A percentile compares a stretch with the other conserved stretches of the same genome.
Conservation (phyloP, 2,329 filamentous ascomycete genomes). For the Fusarium napiforme region DNA sequence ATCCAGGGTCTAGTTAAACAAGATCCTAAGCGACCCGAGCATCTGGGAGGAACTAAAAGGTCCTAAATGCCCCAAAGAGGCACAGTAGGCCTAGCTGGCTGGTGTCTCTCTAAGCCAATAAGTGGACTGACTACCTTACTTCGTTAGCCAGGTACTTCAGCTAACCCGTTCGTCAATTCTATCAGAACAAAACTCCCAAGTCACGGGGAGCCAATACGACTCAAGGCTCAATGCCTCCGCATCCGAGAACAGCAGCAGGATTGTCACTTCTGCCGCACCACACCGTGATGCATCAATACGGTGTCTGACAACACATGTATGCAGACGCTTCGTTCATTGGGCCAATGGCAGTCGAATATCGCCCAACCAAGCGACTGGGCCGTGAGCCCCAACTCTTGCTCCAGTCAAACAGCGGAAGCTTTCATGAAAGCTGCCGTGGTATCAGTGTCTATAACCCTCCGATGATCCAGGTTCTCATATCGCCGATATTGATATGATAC, state of each 20-base stretch:
- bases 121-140: slow-evolving; percentile 32
- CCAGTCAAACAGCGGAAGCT: slow-evolving; percentile 29
- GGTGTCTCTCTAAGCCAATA: slow-evolving; percentile 36
- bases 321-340: slow-evolving; percentile 25
- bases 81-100: slow-evolving; percentile 47
- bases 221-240: slow-evolving; percentile 5
- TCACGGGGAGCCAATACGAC: slow-evolving; percentile 18
- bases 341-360: slow-evolving; percentile 31
- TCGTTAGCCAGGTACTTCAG: slow-evolving; percentile 40
- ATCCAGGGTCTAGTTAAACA: slow-evolving; percentile 48
- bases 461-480: slow-evolving; percentile 1
- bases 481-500: slow-evolving; percentile 17
- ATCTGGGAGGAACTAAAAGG: slow-evolving; percentile 55
- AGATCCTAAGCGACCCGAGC: slow-evolving; percentile 54
- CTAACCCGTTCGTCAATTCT: slow-evolving; percentile 33
- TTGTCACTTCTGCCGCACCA: slow-evolving; percentile 29
- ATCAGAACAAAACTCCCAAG: slow-evolving; percentile 18
- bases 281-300: slow-evolving; percentile 35
- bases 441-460: background rate
- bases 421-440: slow-evolving; percentile 5
- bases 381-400: slow-evolving; percentile 24
- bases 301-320: slow-evolving; percentile 42
- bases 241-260: slow-evolving; percentile 8
- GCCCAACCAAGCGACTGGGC: slow-evolving; percentile 40
- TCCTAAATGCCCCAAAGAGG: slow-evolving; percentile 47